Conservation (phyloP, 345 rosid species). For the Mangifera indica region DNA sequence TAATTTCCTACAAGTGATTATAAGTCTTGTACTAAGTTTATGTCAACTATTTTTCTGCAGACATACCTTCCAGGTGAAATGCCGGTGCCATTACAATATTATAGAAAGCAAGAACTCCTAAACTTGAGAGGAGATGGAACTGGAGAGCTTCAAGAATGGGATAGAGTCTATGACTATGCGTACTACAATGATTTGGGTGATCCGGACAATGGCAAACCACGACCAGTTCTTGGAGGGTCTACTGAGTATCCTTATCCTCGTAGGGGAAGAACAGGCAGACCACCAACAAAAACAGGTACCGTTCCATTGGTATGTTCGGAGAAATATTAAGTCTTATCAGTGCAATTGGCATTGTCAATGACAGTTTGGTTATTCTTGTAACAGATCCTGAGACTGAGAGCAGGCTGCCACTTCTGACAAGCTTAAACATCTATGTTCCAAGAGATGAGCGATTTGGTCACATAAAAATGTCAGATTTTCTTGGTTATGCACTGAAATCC, state of each 20-base stretch:
- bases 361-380: background rate
- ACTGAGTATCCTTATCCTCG: conserved; percentile 78
- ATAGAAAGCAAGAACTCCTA: conserved; percentile 62
- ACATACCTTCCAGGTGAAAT: conserved; percentile 71
- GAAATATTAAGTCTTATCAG: background rate
- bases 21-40: background rate
- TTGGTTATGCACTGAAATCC: conserved; percentile 53
- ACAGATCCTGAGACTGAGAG: conserved; percentile 61
- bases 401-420: conserved; percentile 39
- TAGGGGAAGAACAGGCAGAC: conserved; percentile 72
- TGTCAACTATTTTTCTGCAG: conserved; percentile 27
- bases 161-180: conserved; percentile 83
- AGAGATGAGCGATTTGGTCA: conserved; percentile 79
- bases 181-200: conserved; percentile 67
- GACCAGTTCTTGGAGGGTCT: conserved; percentile 84
- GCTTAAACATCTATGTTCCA: conserved; percentile 64
- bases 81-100: conserved; percentile 50
- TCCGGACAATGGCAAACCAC: conserved; percentile 42
- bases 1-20: background rate
- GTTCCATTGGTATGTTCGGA: background rate
- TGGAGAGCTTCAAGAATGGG: conserved; percentile 73
- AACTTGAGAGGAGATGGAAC: conserved; percentile 67
- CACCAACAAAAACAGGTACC: conserved; percentile 42
- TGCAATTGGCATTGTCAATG: background rate
- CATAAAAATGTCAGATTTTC: conserved; percentile 60